Conservation (phyloP, 2,329 filamentous ascomycete species). For the Rhytidhysteron rufulum region DNA sequence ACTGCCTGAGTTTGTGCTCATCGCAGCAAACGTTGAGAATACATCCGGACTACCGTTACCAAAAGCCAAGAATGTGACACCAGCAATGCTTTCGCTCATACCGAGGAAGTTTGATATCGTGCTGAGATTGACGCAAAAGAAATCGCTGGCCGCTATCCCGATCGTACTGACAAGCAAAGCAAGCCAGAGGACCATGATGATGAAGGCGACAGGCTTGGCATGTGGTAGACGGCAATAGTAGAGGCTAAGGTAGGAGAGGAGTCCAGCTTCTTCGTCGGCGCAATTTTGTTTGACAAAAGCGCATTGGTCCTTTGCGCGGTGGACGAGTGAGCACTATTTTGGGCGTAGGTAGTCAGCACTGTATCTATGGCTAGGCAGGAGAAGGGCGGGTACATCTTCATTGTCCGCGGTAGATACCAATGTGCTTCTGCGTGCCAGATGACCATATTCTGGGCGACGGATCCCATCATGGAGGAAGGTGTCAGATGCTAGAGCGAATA, state of each 20-base stretch:
- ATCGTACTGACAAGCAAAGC: slow-evolving; percentile 92
- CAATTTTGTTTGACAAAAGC: slow-evolving; percentile 80
- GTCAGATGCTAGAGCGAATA: no score
- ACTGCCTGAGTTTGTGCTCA: slow-evolving; percentile 95
- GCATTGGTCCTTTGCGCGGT: slow-evolving; percentile 74
- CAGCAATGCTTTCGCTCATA: slow-evolving; percentile 92
- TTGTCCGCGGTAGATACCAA: slow-evolving; percentile 18
- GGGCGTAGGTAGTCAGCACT: slow-evolving; percentile 4
- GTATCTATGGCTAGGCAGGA: not conserved
- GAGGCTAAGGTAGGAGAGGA: slow-evolving; percentile 81
- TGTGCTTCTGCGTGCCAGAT: not conserved
- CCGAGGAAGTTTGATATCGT: slow-evolving; percentile 86
- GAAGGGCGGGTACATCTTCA: slow-evolving; percentile 28
- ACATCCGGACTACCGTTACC: slow-evolving; percentile 98
- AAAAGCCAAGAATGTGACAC: slow-evolving; percentile 93
- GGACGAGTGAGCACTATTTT: slow-evolving; percentile 71
- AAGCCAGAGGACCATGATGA: slow-evolving; percentile 75
- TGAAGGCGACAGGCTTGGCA: slow-evolving; percentile 73
- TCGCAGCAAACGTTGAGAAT: slow-evolving; percentile 97
- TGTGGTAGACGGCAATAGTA: slow-evolving; percentile 80
- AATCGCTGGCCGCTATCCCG: slow-evolving; percentile 95
- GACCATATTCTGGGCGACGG: not conserved
- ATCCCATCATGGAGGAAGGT: no score
- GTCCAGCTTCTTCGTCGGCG: slow-evolving; percentile 80
- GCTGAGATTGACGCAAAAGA: slow-evolving; percentile 94